Evolutionary conservation across 306 rosid genomes (phyloP).

Genomic region (Rubus idaeus): DNA sequence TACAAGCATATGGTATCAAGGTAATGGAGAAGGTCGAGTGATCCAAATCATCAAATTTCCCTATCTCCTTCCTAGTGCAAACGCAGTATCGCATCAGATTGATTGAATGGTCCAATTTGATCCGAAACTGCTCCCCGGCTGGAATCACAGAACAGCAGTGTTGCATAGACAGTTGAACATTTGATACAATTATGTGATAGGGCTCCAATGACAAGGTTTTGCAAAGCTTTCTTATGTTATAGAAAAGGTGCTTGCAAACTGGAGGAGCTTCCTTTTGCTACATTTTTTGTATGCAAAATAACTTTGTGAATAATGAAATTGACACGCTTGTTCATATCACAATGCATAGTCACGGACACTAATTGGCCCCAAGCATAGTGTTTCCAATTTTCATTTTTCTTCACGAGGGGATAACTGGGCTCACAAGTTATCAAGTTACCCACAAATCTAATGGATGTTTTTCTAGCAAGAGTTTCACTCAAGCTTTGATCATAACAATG

Average conservation of each 20-base stretch:
- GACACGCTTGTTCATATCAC: background rate
- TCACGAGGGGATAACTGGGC: too few relatives aligned
- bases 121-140: background rate
- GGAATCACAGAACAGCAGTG: background rate
- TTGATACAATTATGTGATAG: background rate
- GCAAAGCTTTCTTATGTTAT: background rate
- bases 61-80: background rate
- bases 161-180: background rate
- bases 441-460: too few relatives aligned
- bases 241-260: conserved; percentile 2
- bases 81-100: background rate
- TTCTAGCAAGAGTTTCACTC: too few relatives aligned
- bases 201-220: conserved; percentile 8
- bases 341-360: background rate
- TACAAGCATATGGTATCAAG: conserved; percentile 89
- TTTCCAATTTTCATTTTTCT: too few relatives aligned
- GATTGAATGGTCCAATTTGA: background rate
- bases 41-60: background rate
- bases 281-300: conserved; percentile 2
- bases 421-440: too few relatives aligned
- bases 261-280: conserved; percentile 9
- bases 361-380: background rate
- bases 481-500: too few relatives aligned
- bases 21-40: conserved; percentile 68
- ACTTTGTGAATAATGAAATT: background rate